phyloP scores from a whole-genome alignment of 1,139 yeast species.

The Saccharomycopsis phalli region DNA sequence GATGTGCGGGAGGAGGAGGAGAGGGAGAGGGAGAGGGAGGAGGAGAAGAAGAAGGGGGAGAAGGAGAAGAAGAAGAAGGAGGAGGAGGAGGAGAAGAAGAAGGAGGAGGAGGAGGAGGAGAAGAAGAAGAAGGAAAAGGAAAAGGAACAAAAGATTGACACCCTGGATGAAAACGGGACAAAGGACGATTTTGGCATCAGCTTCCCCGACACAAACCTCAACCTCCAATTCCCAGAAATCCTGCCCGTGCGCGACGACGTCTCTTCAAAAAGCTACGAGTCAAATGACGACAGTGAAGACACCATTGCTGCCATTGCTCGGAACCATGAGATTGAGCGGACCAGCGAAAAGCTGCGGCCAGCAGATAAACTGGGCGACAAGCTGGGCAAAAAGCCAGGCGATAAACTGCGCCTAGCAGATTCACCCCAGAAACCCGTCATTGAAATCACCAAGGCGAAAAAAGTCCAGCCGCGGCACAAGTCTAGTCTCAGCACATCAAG shows the following conservation, averaged over 20 bases:
- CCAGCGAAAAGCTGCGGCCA: neutral
- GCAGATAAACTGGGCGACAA: neutral
- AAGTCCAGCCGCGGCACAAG: constrained; percentile 9
- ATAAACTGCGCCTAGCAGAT: neutral
- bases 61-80: constrained; percentile 22
- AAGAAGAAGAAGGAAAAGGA: constrained; percentile 24
- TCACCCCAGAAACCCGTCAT: constrained; percentile 19
- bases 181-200: constrained; percentile 17
- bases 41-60: constrained; percentile 22
- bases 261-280: constrained; percentile 17
- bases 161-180: constrained; percentile 3
- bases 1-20: neutral
- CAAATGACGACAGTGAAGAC: constrained; percentile 14
- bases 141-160: constrained; percentile 22
- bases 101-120: constrained; percentile 17
- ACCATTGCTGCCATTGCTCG: constrained; percentile 10
- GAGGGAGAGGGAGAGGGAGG: constrained; percentile 21
- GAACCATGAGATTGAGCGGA: neutral
- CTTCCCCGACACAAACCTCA: constrained; percentile 17
- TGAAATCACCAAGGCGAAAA: constrained; percentile 21
- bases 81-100: constrained; percentile 1
- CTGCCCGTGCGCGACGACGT: constrained; percentile 9
- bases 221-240: constrained; percentile 19
- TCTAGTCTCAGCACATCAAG: constrained; percentile 12
- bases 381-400: neutral